Percentiles rank a stretch among this genome's conserved stretches.
Conservation (phyloP, 768 basidiomycete species). For the Scleroderma bovista region DNA sequence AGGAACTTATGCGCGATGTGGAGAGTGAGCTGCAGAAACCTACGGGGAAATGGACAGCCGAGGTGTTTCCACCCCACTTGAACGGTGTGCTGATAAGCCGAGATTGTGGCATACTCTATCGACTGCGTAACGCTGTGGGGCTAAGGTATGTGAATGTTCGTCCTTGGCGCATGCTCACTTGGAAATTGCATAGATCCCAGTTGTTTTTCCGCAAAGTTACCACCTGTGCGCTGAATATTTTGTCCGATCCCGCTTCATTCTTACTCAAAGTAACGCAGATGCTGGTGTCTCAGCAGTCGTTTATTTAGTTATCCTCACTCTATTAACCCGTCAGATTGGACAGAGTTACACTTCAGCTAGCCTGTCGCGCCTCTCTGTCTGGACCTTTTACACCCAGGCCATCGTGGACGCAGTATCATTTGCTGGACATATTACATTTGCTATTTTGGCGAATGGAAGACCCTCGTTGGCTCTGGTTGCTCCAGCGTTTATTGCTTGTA, state of each 20-base stretch:
- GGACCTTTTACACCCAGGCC: slow-evolving; percentile 77
- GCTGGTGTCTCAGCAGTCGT: slow-evolving; percentile 63
- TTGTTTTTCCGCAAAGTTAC: slow-evolving; percentile 73
- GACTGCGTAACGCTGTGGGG: slow-evolving; percentile 60
- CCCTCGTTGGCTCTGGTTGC: slow-evolving; percentile 77
- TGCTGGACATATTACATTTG: slow-evolving; percentile 84
- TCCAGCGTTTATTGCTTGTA: slow-evolving; percentile 78
- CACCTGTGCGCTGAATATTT: slow-evolving; percentile 39
- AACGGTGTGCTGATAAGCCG: slow-evolving; percentile 69
- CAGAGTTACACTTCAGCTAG: slow-evolving; percentile 73
- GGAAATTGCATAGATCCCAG: slow-evolving; percentile 35
- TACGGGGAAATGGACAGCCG: slow-evolving; percentile 60
- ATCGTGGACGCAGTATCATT: slow-evolving; percentile 81
- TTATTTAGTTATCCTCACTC: slow-evolving; percentile 59
- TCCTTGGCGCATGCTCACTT: neutral
- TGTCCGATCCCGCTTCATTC: neutral
- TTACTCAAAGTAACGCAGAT: slow-evolving; percentile 40
- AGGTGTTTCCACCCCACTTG: slow-evolving; percentile 50
- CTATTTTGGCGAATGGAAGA: slow-evolving; percentile 76
- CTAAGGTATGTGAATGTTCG: slow-evolving; percentile 46
- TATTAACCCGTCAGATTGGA: slow-evolving; percentile 72
- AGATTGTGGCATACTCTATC: slow-evolving; percentile 74
- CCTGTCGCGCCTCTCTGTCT: slow-evolving; percentile 73
- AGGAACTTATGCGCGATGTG: slow-evolving; percentile 55
- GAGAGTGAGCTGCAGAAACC: slow-evolving; percentile 73